Conservation (phyloP, 2,329 filamentous ascomycete genomes). For the Alternaria metachromatica region DNA sequence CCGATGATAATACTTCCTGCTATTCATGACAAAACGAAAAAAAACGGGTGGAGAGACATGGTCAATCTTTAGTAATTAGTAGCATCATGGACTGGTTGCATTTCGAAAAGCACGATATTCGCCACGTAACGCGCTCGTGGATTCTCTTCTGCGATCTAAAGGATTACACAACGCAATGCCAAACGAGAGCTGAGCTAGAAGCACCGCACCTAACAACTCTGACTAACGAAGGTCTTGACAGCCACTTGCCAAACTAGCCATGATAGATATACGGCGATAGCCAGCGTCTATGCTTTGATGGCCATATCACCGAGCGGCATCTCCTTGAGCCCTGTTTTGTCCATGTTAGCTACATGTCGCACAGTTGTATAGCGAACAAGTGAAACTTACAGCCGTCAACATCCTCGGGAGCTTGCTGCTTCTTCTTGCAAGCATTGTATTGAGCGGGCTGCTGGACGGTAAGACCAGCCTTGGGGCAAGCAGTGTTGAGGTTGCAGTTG, state of each 20-base stretch:
- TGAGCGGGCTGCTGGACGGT: slow-evolving; percentile 32
- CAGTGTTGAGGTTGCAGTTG: slow-evolving; percentile 46
- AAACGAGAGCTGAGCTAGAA: slow-evolving; percentile 10
- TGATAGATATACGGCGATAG: background rate
- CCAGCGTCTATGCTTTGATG: slow-evolving; percentile 29
- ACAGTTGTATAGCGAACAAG: background rate
- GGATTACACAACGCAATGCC: background rate
- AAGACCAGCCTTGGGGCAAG: slow-evolving; percentile 41
- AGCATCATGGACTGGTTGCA: background rate
- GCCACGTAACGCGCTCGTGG: background rate
- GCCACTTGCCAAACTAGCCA: background rate
- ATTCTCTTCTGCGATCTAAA: background rate
- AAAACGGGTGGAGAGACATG: background rate
- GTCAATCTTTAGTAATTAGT: accelerated
- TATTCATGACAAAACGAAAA: background rate
- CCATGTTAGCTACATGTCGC: slow-evolving; percentile 12
- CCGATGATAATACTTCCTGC: background rate
- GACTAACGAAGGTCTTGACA: background rate
- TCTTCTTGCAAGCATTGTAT: slow-evolving; percentile 44
- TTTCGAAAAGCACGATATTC: background rate
- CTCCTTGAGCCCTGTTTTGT: slow-evolving; percentile 33
- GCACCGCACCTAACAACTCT: background rate
- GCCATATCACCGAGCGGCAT: slow-evolving; percentile 35
- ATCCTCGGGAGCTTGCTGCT: slow-evolving; percentile 41
- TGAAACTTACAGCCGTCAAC: slow-evolving; percentile 42